Conservation (phyloP, 495 filamentous ascomycete genomes). For the Penicillium maclennaniae region DNA sequence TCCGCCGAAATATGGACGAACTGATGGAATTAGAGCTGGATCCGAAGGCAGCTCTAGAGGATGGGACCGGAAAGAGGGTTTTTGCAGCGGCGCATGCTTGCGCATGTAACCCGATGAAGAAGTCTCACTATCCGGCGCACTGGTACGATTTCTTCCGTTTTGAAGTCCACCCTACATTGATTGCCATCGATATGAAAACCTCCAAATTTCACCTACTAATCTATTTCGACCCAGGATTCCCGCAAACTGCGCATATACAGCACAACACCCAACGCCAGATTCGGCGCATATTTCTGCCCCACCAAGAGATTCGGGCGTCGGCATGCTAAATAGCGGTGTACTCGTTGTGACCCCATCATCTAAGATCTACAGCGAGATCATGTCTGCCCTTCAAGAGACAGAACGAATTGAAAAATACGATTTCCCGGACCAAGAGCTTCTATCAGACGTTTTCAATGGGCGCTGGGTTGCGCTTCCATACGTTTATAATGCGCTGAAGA, state of each 20-base stretch:
- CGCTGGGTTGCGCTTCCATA: conserved; percentile 73
- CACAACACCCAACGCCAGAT: conserved; percentile 55
- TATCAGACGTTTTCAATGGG: conserved; percentile 59
- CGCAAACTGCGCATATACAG: conserved; percentile 70
- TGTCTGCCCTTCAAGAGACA: conserved; percentile 25
- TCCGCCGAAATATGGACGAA: conserved; percentile 75
- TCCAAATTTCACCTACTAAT: background rate
- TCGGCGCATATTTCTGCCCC: conserved; percentile 53
- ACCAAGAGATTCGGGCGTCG: conserved; percentile 45
- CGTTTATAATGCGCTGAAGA: conserved; percentile 78
- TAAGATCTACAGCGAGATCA: conserved; percentile 53
- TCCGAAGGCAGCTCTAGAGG: conserved; percentile 29
- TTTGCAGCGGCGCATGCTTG: conserved; percentile 75
- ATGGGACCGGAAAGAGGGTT: conserved; percentile 50
- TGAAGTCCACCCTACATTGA: background rate
- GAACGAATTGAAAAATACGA: conserved; percentile 48
- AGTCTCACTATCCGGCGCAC: conserved; percentile 64
- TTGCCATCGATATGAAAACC: background rate
- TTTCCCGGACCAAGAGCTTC: conserved; percentile 71
- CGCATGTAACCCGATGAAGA: conserved; percentile 72
- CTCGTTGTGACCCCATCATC: conserved; percentile 63
- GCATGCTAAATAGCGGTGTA: conserved; percentile 69
- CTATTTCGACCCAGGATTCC: conserved; percentile 47
- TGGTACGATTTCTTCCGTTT: conserved; percentile 49
- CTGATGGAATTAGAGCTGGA: conserved; percentile 72